Conservation (phyloP, 176 grass and related monocot species). For the Poa pratensis region DNA sequence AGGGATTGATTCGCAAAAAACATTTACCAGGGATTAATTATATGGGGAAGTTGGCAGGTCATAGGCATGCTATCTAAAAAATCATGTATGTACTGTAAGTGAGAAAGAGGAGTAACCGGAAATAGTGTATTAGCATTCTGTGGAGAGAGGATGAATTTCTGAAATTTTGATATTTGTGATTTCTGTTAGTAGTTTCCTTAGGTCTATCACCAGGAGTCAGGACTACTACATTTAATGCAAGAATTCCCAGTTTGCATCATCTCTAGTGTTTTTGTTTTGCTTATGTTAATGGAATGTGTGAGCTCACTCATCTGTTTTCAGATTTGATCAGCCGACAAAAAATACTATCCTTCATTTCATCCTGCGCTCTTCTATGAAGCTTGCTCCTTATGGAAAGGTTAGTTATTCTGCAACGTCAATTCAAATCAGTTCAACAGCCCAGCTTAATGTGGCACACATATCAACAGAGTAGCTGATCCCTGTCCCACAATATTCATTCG, state of each 20-base stretch:
- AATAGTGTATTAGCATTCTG: neutral
- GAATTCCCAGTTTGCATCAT: neutral
- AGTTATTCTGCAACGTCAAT: constrained; percentile 42
- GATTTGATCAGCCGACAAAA: constrained; percentile 71
- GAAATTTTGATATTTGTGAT: constrained; percentile 1
- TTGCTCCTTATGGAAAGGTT: constrained; percentile 84
- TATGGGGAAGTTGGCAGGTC: neutral
- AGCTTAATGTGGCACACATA: constrained; percentile 14
- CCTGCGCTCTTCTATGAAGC: constrained; percentile 68
- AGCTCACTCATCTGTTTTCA: constrained; percentile 49
- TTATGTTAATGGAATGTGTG: constrained; percentile 2
- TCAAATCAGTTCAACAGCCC: neutral
- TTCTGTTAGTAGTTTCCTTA: neutral
- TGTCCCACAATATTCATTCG: neutral
- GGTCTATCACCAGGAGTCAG: neutral
- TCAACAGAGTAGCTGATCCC: neutral
- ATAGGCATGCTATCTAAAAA: neutral
- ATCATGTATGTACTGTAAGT: neutral
- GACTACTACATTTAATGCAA: constrained; percentile 7
- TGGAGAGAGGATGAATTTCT: neutral
- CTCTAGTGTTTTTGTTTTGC: constrained; percentile 21
- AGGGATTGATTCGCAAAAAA: neutral
- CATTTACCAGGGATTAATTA: neutral
- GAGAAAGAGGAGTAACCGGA: neutral
- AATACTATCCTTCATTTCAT: constrained; percentile 68